Base-by-base conservation (phyloP, 345 rosid species). In the Camelina hispida region DNA sequence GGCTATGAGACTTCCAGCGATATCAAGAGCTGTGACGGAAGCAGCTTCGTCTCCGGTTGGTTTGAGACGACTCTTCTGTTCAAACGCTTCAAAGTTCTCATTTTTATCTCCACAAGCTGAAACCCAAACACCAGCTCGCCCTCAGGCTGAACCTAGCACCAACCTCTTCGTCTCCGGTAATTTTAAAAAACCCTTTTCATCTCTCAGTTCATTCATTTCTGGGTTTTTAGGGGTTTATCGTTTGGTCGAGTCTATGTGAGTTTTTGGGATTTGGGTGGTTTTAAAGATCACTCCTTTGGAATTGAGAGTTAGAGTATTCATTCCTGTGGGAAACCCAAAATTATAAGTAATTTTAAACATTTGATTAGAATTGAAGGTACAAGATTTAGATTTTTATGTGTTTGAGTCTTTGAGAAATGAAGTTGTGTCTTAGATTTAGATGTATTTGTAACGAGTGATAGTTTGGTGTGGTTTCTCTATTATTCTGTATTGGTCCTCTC, bases 161-260 rank as follows among this genome's bases (percentile, higher is more conserved):
- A 87, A 90, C 69, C 93, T 93, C 76, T 90, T 90, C 58, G 85
- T 90, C 81, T 86, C 93, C 7, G 95, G 96, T 66, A 78, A 1
- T 34, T 34, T 59, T 23, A 4, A 28, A 28, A 28, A 16, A 11
- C 17, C 66, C 9, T 51, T 40, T 55, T 28, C 5, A 17, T 62
- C 50, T 58, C 32, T 34, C 23, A 2, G 16, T 12, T 66, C 42
- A 34, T 6, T 42, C 66, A 43, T 40, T 74, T 23, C 48, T 56
- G 30, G 66, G 42, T 1, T 32, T 54, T 53, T 62, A 0, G 8
- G 7, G 10, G 30, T 34, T 58, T 58, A 56, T 37, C 43, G 62
- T 28, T 35, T 28, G 52, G 2, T 60, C 38, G 35, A 50, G 12
- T 50, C 54, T 50, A 17, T 7, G 35, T 54, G 14, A 5, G 72